Base-by-base conservation (phyloP, 164 flowering plant genomes). In the Kingdonia uniflora region DNA sequence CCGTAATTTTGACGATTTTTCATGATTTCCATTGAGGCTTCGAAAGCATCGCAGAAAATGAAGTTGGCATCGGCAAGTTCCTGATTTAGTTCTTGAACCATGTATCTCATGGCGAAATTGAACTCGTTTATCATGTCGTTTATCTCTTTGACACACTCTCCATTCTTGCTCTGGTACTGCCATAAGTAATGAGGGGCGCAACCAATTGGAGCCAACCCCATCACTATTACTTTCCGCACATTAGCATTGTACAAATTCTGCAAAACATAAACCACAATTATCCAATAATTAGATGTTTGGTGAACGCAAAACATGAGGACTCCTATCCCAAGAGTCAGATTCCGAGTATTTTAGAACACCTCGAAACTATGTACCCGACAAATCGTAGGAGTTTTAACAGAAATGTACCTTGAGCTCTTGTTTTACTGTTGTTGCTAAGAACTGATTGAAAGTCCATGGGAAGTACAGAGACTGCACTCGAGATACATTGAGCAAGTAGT, bases 121-220 rank as follows among this genome's bases (percentile, higher is more conserved):
- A 79, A 85, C 74, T 80, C 87, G 62, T 76, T 55, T 16, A 84
- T 69, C 86, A 81, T 76, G 73, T 82, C 62, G 42, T 91, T 91
- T 54, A 91, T 83, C 48, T 60, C 72, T 57, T 76, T 57, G 2
- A 83, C 65, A 52, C 96, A 91, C 53, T 72, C 74, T 20, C 95
- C 96, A 38, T 76, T 58, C 55, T 65, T 23, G 62, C 79, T 85
- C 16, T 48, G 58, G 55, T 80, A 80, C 60, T 63, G 61, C 83
- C 81, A 80, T 69, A 87, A 57, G 78, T 84, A 91, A 62, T 80
- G 75, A 45, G 97, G 97, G 59, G 95, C 81, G 58, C 97, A 91
- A 7, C 97, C 97, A 6, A 91, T 74, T 10, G 96, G 96, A 13
- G 95, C 76, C 48, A 91, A 53, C 11, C 97, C 96, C 91, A 80